Evolutionary conservation across 2,329 filamentous ascomycete species (phyloP).

Genomic region (Pezicula rhizophila): DNA sequence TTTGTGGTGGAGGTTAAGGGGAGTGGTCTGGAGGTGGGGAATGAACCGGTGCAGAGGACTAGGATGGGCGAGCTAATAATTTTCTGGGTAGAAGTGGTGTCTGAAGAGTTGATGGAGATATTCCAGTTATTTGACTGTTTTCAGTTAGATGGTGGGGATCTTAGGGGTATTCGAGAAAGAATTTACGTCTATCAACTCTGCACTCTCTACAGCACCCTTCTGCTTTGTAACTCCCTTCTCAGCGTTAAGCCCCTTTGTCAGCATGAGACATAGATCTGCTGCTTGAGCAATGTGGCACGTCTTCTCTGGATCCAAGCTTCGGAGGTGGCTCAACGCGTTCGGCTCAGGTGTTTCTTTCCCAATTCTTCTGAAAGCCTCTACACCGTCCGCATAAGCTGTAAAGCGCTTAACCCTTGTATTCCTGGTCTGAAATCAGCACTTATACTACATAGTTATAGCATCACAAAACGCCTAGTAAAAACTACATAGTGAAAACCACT

Average conservation of each 20-base stretch:
- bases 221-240: constrained; percentile 33
- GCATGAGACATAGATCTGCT: constrained; percentile 45
- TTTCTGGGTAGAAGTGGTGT: constrained; percentile 4
- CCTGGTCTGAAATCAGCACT: constrained; percentile 22
- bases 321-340: constrained; percentile 48
- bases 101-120: constrained; percentile 23
- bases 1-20: constrained; percentile 35
- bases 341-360: constrained; percentile 38
- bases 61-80: constrained; percentile 26
- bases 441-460: background rate
- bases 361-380: constrained; percentile 46
- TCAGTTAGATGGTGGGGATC: constrained; percentile 2
- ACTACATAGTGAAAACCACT: background rate
- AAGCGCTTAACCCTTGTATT: constrained; percentile 59
- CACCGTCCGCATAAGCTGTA: constrained; percentile 47
- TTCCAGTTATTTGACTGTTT: constrained; percentile 27
- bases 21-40: constrained; percentile 34
- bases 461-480: background rate
- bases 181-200: constrained; percentile 31
- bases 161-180: background rate
- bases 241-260: constrained; percentile 36
- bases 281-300: constrained; percentile 52
- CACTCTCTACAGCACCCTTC: constrained; percentile 32
- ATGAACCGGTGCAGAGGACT: constrained; percentile 54
- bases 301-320: constrained; percentile 47